phyloP scores from a whole-genome alignment of 305 asterid genomes.

The Fraxinus albicans region DNA sequence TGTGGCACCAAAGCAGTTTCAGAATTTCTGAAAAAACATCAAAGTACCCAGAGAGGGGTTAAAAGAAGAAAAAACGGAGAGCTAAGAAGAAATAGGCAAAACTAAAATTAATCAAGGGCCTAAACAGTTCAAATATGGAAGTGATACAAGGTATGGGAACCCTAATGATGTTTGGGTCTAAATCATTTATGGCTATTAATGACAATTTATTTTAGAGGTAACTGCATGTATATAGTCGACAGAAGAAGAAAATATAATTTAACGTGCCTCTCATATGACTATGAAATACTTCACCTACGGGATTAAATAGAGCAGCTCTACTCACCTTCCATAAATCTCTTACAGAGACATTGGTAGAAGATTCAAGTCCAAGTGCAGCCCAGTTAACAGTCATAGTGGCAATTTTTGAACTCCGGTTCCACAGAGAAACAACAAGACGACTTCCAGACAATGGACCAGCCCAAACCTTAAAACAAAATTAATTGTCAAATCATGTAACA shows the following conservation, averaged over 20 bases:
- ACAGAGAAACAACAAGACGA: constrained; percentile 67
- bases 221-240: background rate
- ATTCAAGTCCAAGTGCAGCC: constrained; percentile 68
- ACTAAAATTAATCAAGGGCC: background rate
- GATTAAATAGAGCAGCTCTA: background rate
- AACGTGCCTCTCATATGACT: background rate
- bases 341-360: constrained; percentile 63
- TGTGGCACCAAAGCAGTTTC: background rate
- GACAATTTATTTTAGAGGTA: background rate
- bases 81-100: background rate
- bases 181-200: background rate
- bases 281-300: background rate
- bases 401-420: constrained; percentile 71
- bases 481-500: background rate
- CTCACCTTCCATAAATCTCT: constrained; percentile 89
- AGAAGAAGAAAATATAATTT: background rate
- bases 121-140: background rate
- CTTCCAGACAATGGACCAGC: constrained; percentile 85
- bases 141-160: background rate
- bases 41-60: background rate
- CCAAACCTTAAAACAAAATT: constrained; percentile 61
- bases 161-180: background rate
- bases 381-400: constrained; percentile 60
- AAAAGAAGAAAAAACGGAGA: background rate
- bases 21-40: background rate